Evolutionary conservation across 2,329 filamentous ascomycete genomes (phyloP), one percentile per base, ranked within the genome.

Genomic region (Aspergillus versicolor): DNA sequence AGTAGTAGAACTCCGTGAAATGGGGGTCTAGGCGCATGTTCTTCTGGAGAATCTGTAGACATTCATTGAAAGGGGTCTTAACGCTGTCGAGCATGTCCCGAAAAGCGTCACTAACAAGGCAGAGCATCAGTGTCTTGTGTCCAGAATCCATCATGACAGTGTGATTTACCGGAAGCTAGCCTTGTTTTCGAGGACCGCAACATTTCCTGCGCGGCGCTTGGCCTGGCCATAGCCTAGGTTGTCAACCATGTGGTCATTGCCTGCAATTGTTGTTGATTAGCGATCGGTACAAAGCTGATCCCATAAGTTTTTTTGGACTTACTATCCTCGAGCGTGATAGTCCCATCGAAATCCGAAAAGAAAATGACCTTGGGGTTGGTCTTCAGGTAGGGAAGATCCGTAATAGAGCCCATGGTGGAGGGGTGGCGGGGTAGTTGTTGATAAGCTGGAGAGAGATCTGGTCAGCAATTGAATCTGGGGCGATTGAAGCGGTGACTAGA

Each of bases 311-410:
- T 6, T 6, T 6, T 32, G 44, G 37, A 78, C 81, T 70, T 69
- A 83, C 84, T 86, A 74, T 88, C 86, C 69, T 85, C 79, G 56
- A 86, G 82, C 48, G 93, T 97, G 73, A 97, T 93, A 53, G 92
- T 97, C 69, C 94, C 94, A 77, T 99, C 94, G 73, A 97, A 97
- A 79, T 99, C 94, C 66, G 92, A 96, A 81, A 97, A 97, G 84
- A 99, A 97, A 81, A 99, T 92, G 80, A 91, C 90, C 77, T 91
- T 89, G 51, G 92, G 92, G 73, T 89, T 86, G 57, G 72, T 76
- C 59, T 74, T 70, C 65, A 81, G 70, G 24, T 77, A 77, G 21
- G 75, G 74, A 38, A 77, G 71, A 13, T 60, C 57, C 11, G 59
- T 63, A 27, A 70, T 65, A 24, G 70, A 68, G 12, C 65, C 66